Conservation (phyloP, 1,284 basidiomycete species). For the Cutaneotrichosporon cutaneum region DNA sequence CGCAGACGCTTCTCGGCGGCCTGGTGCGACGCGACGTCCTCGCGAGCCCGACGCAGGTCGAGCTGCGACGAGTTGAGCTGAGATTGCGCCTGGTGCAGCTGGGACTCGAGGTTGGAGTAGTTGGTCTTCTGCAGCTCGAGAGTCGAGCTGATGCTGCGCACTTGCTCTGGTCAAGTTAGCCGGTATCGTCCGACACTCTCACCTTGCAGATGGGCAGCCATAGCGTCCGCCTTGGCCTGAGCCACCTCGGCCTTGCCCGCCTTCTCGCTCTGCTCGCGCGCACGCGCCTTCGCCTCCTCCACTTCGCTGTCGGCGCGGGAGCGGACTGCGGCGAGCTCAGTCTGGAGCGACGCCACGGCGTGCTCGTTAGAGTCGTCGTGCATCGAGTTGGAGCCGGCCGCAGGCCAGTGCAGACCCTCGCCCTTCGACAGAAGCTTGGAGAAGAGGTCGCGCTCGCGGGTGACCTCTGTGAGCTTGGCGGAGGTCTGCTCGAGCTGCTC, state of each 20-base stretch:
- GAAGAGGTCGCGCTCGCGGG: conserved; percentile 84
- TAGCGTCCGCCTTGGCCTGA: conserved; percentile 76
- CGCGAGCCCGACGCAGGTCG: conserved; percentile 42
- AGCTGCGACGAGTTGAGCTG: conserved; percentile 38
- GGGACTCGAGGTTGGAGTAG: conserved; percentile 37
- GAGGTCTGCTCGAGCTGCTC: conserved; percentile 72
- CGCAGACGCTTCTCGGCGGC: conserved; percentile 71
- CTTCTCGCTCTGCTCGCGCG: conserved; percentile 64
- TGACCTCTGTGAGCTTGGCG: conserved; percentile 72
- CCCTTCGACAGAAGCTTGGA: conserved; percentile 63
- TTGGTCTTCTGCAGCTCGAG: conserved; percentile 48
- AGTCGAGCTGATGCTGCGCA: conserved; percentile 46
- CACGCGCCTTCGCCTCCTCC: conserved; percentile 64
- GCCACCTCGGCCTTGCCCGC: conserved; percentile 64
- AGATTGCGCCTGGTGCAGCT: conserved; percentile 40
- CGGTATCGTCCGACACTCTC: conserved; percentile 1
- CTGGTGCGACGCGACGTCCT: conserved; percentile 52
- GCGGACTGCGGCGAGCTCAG: conserved; percentile 64
- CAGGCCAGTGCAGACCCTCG: conserved; percentile 42
- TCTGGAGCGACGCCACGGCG: conserved; percentile 36
- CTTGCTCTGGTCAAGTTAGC: conserved; percentile 44
- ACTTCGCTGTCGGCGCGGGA: conserved; percentile 69
- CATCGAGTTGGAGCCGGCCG: not conserved
- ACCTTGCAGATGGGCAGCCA: conserved; percentile 70
- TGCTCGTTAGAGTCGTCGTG: conserved; percentile 28